Evolutionary conservation across 352 stramenopile species (phyloP).

Genomic region (Pilasporangium apinafurcum): DNA sequence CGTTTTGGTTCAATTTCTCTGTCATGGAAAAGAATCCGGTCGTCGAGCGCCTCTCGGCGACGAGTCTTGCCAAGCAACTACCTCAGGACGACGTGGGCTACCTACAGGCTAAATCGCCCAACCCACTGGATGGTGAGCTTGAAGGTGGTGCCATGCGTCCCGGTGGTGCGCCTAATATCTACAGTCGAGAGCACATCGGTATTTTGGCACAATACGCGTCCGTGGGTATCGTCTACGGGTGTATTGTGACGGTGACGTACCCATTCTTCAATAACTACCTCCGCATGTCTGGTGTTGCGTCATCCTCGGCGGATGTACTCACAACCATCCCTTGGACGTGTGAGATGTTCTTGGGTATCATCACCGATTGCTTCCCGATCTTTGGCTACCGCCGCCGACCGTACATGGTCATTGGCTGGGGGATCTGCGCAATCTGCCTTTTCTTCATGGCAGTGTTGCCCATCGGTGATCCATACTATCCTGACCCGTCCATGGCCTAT

Average conservation of each 20-base stretch:
- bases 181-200: conserved; percentile 9
- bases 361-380: conserved; percentile 33
- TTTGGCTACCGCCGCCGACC: conserved; percentile 29
- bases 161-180: conserved; percentile 11
- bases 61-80: too few species aligned
- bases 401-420: conserved; percentile 39
- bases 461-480: conserved; percentile 7
- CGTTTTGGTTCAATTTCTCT: too few species aligned
- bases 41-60: too few species aligned
- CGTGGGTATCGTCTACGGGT: conserved; percentile 15
- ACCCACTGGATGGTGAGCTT: too few species aligned
- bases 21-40: too few species aligned
- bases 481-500: conserved; percentile 13
- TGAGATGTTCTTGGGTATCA: conserved; percentile 47
- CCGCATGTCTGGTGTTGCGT: conserved; percentile 12
- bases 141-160: conserved; percentile 10
- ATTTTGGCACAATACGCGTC: conserved; percentile 17
- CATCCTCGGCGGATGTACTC: conserved; percentile 10
- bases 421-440: conserved; percentile 5
- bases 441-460: conserved; percentile 6
- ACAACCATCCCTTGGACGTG: conserved; percentile 10
- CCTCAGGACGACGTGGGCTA: too few species aligned
- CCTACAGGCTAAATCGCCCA: too few species aligned
- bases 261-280: conserved; percentile 12
- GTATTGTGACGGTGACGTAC: conserved; percentile 5